Conservation (phyloP, 257 asterid species). For the Gentiana straminea region DNA sequence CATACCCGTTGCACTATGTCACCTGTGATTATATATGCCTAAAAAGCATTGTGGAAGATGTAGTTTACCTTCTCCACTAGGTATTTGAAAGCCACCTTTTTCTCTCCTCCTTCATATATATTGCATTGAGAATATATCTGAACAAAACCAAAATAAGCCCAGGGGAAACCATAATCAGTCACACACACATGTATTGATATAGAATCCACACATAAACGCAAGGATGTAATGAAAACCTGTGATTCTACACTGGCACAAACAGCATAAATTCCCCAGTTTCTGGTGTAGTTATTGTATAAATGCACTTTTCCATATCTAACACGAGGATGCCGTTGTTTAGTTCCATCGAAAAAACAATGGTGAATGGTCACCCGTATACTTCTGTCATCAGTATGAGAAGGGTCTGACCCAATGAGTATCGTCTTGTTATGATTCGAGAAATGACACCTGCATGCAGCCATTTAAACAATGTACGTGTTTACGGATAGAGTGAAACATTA, state of each 20-base stretch:
- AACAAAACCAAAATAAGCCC: background rate
- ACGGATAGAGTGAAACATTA: no score
- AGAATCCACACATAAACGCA: no score
- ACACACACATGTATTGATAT: no score
- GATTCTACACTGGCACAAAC: slow-evolving; percentile 95
- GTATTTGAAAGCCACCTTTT: slow-evolving; percentile 73
- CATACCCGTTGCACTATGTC: background rate
- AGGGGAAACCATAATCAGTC: background rate
- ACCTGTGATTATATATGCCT: background rate
- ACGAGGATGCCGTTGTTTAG: slow-evolving; percentile 90
- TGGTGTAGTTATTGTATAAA: slow-evolving; percentile 70
- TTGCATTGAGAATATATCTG: slow-evolving; percentile 83
- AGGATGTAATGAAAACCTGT: slow-evolving; percentile 34
- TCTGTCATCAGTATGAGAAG: slow-evolving; percentile 57
- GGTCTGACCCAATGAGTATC: slow-evolving; percentile 68
- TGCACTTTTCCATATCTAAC: slow-evolving; percentile 85
- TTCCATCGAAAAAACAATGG: slow-evolving; percentile 91
- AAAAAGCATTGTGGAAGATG: background rate
- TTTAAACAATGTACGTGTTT: background rate
- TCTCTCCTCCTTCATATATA: slow-evolving; percentile 85
- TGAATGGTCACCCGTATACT: slow-evolving; percentile 77
- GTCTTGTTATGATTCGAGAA: slow-evolving; percentile 76
- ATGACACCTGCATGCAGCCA: slow-evolving; percentile 44
- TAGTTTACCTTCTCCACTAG: slow-evolving; percentile 71
- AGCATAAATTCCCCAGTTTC: slow-evolving; percentile 76